phyloP scores from a whole-genome alignment of 2,329 filamentous ascomycete species.

The Pseudogymnoascus sp. region DNA sequence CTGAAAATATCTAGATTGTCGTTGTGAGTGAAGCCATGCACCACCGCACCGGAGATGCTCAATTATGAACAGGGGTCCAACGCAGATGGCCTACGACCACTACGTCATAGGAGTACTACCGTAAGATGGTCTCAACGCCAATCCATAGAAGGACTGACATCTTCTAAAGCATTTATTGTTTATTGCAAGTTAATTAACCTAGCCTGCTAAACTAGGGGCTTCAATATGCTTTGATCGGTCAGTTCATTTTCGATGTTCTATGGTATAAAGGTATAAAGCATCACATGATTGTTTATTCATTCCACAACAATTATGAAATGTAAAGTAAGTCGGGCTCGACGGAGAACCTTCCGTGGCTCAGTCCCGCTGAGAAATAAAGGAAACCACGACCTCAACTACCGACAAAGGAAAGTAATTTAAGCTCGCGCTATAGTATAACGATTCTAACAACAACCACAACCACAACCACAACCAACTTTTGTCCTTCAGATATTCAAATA shows the following conservation, averaged over 20 bases:
- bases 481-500: neutral
- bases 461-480: neutral
- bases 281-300: neutral
- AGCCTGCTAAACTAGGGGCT: neutral
- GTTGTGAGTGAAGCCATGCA: neutral
- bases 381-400: neutral
- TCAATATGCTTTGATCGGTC: neutral
- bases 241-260: neutral
- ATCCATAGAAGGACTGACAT: neutral
- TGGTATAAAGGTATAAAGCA: neutral
- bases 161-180: neutral
- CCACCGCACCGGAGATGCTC: neutral
- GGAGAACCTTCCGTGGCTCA: neutral
- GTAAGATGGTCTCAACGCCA: neutral
- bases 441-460: neutral
- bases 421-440: neutral
- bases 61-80: neutral
- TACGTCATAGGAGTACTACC: neutral
- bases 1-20: neutral
- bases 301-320: neutral
- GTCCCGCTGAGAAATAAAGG: neutral
- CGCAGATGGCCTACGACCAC: neutral
- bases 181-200: neutral
- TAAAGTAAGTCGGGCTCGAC: neutral
- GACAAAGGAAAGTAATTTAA: neutral